phyloP scores from a whole-genome alignment of 352 stramenopile species.

The Nothophytophthora sp. region DNA sequence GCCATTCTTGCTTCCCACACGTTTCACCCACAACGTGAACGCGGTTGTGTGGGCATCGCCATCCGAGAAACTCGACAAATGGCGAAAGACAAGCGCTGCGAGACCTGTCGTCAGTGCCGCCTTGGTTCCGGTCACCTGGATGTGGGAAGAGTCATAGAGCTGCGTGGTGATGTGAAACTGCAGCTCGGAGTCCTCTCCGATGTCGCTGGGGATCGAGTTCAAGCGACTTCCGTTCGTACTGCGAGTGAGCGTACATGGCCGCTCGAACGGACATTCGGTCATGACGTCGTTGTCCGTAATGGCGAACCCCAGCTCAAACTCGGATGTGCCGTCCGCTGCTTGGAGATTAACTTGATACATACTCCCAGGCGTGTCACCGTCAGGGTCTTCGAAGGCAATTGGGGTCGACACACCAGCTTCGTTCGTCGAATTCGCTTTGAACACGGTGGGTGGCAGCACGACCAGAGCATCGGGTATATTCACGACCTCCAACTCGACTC shows the following conservation, averaged over 20 bases:
- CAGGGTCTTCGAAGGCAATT: slow-evolving; percentile 57
- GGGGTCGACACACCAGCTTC: slow-evolving; percentile 28
- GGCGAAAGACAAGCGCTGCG: slow-evolving; percentile 35
- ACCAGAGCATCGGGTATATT: slow-evolving; percentile 45
- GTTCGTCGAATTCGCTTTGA: slow-evolving; percentile 24
- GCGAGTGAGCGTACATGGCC: slow-evolving; percentile 44
- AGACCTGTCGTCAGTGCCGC: slow-evolving; percentile 34
- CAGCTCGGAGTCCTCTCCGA: slow-evolving; percentile 8
- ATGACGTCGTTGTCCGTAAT: slow-evolving; percentile 61
- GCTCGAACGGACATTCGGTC: slow-evolving; percentile 41
- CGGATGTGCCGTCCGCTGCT: slow-evolving; percentile 27
- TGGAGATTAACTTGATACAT: slow-evolving; percentile 51
- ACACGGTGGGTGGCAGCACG: slow-evolving; percentile 46
- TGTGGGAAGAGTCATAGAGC: slow-evolving; percentile 39
- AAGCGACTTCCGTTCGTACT: slow-evolving; percentile 30
- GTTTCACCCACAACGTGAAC: slow-evolving; percentile 52
- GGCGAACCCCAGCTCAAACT: slow-evolving; percentile 44
- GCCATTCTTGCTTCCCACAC: slow-evolving; percentile 5
- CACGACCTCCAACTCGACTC: slow-evolving; percentile 53
- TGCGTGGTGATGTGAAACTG: slow-evolving; percentile 32
- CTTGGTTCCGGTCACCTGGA: slow-evolving; percentile 49
- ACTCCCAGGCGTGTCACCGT: slow-evolving; percentile 28
- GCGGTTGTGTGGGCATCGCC: slow-evolving; percentile 17
- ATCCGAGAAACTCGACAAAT: slow-evolving; percentile 25
- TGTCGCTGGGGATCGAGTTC: slow-evolving; percentile 21